Base-by-base conservation (phyloP, 805 yeast genomes). In the Alloascoidea hylecoeti region DNA sequence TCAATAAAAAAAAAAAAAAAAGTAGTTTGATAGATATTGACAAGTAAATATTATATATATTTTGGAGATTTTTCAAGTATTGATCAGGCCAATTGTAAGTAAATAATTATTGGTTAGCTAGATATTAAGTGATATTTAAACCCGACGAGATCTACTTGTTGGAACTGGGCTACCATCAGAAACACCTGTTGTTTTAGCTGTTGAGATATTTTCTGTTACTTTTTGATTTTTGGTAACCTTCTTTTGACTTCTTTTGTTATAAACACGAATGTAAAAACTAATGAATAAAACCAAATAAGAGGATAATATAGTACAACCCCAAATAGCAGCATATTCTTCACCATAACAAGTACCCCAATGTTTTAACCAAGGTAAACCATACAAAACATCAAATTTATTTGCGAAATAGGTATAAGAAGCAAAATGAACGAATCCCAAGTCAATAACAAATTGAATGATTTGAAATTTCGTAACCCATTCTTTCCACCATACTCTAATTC, bases 401-500 rank as follows among this genome's bases (percentile, higher is more conserved):
- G 92, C 88, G 57, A 82, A 85, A 64, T 79, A 86, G 45, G 95
- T 79, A 64, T 84, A 89, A 40, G 95, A 80, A 38, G 96, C 95
- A 60, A 83, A 86, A 68, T 86, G 92, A 46, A 92, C 94, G 57
- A 89, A 88, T 34, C 69, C 75, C 54, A 89, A 72, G 60, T 89
- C 98, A 53, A 89, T 68, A 48, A 89, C 63, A 56, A 89, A 89
- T 66, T 89, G 98, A 52, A 83, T 66, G 63, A 89, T 89, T 68
- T 89, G 98, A 68, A 84, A 78, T 47, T 95, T 72, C 40, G 98
- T 89, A 48, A 89, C 96, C 96, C 96, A 89, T 66, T 88, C 94
- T 66, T 92, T 89, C 98, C 98, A 89, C 96, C 96, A 88, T 39
- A 89, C 96, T 52, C 84, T 78, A 55, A 88, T 83, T 41, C 95